A percentile compares a stretch with the other conserved stretches of the same genome.
These are phyloP conservation scores for Ulota crispa DNA, from an alignment of 225 moss, liverwort and hornwort species.

Conservation along the genomic window DNA sequence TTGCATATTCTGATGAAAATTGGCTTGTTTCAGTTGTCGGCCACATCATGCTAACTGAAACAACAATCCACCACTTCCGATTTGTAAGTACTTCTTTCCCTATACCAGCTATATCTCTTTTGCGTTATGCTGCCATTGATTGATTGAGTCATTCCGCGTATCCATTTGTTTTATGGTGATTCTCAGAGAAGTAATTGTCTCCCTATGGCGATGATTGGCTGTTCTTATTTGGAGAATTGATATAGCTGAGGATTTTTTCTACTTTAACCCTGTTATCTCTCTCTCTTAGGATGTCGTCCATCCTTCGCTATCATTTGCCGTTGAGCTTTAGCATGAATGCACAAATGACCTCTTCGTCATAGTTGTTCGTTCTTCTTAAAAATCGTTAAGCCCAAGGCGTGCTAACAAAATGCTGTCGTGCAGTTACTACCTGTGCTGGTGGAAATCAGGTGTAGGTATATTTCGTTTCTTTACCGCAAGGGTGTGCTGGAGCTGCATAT, in stretches of 20 bases:
- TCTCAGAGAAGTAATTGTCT: not conserved
- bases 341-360: not conserved
- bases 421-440: too few relatives aligned
- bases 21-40: not conserved
- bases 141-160: not conserved
- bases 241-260: not conserved
- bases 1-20: constrained; percentile 10
- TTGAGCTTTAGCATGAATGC: not conserved
- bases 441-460: too few relatives aligned
- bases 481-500: too few relatives aligned
- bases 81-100: not conserved
- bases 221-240: not conserved
- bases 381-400: not conserved
- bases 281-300: not conserved
- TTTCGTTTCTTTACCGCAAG: too few relatives aligned
- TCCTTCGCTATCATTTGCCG: not conserved
- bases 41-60: not conserved
- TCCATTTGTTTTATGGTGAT: not conserved
- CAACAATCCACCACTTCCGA: not conserved
- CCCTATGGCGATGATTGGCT: not conserved
- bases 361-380: not conserved
- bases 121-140: not conserved
- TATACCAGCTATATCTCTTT: not conserved
- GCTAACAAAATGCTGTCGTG: not conserved
- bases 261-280: not conserved